These are phyloP conservation scores for Jaenimonas drosophilae DNA, from an alignment of 208 protist species.

Conservation along the genomic window DNA sequence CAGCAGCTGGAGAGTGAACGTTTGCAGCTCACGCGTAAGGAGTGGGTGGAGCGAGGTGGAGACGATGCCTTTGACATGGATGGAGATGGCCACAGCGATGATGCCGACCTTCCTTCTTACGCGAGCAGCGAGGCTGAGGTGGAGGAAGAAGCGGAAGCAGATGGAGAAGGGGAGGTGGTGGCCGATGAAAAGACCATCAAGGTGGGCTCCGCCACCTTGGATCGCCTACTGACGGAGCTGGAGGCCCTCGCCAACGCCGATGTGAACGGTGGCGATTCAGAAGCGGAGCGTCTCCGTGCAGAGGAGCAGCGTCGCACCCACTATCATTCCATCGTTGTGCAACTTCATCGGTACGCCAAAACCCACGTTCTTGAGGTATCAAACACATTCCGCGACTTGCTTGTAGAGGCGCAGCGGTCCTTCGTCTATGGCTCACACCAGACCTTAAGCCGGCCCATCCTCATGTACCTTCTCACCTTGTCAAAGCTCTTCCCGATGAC, in stretches of 20 bases:
- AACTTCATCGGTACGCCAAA: conserved; percentile 42
- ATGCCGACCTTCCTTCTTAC: conserved; percentile 16
- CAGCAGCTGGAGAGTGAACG: conserved; percentile 20
- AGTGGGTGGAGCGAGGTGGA: conserved; percentile 70
- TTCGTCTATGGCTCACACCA: conserved; percentile 35
- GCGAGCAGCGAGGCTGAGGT: conserved; percentile 5
- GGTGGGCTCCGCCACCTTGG: conserved; percentile 18
- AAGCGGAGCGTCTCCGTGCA: conserved; percentile 5
- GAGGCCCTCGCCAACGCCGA: conserved; percentile 15
- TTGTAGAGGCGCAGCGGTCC: conserved; percentile 59
- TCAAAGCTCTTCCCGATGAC: conserved; percentile 64
- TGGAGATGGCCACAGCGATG: conserved; percentile 8
- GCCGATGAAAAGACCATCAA: neutral
- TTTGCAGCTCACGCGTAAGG: conserved; percentile 42
- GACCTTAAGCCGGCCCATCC: conserved; percentile 15
- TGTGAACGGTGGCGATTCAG: neutral
- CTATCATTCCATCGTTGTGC: conserved; percentile 24
- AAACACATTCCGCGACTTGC: conserved; percentile 57
- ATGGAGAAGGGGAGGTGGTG: neutral
- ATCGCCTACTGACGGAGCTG: conserved; percentile 28
- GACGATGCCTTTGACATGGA: conserved; percentile 67
- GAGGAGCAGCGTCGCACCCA: conserved; percentile 4
- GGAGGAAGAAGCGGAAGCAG: neutral
- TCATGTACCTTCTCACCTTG: conserved; percentile 54
- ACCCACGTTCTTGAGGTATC: conserved; percentile 40